phyloP scores from a whole-genome alignment of 2,329 filamentous ascomycete genomes.

The Cladosporium sp. region DNA sequence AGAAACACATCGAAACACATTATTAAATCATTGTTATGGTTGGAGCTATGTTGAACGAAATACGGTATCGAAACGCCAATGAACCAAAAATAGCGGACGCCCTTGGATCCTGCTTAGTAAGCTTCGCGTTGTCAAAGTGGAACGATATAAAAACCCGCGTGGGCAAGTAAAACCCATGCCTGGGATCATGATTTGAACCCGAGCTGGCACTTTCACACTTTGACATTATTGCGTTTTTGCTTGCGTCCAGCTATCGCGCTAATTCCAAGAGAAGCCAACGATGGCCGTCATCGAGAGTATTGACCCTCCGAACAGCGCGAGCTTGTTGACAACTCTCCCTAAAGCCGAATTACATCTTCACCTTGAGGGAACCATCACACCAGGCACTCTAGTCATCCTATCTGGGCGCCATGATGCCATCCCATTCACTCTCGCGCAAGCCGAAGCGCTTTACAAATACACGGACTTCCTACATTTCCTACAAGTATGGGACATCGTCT shows the following conservation, averaged over 20 bases:
- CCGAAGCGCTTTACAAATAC: constrained; percentile 4
- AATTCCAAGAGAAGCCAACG: background rate
- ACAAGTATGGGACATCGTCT: background rate
- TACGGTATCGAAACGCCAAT: background rate
- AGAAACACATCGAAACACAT: too few relatives aligned
- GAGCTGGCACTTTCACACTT: too few relatives aligned
- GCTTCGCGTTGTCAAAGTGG: background rate
- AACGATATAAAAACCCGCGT: background rate
- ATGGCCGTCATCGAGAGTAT: background rate
- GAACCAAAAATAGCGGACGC: background rate
- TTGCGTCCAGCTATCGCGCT: too few relatives aligned
- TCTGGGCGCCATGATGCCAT: background rate
- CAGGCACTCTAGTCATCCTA: background rate
- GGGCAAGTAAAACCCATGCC: background rate
- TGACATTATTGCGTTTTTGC: too few relatives aligned
- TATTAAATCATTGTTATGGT: too few relatives aligned
- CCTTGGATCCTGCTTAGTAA: background rate
- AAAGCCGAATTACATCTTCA: constrained; percentile 5
- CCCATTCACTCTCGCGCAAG: background rate
- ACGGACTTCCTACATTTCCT: background rate
- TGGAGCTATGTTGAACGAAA: background rate
- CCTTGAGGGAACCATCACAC: background rate
- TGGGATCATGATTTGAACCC: background rate
- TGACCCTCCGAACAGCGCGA: background rate
- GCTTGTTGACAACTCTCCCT: constrained; percentile 5